Base-by-base conservation (phyloP, 2,329 filamentous ascomycete genomes). In the Penicillium sp. region DNA sequence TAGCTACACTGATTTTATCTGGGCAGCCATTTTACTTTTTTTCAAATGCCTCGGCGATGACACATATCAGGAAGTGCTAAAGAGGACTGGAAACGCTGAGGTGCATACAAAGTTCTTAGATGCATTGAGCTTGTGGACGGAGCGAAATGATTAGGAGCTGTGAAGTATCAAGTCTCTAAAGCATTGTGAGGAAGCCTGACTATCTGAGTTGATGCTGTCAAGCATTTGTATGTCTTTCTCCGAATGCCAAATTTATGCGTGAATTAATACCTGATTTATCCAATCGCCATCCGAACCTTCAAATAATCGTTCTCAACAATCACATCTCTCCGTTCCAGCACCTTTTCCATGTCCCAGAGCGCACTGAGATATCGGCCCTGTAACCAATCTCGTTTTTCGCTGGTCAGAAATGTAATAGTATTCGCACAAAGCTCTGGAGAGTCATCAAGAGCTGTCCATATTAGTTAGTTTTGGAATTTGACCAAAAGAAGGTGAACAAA, bases 1-100 rank as follows among this genome's bases (percentile, higher is more conserved):
- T 3, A 77, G 76, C 38, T 87, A 82, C 66, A 79, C 79, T 3
- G 84, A 86, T 65, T 82, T 89, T 55, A 73, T 83, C 2, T 79
- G 84, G 64, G 78, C 78, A 0, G 75, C 74, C 1, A 72, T 74
- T 33, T 60, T 85, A 57, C 68, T 80, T 4, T 81, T 79, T 56
- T 59, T 74, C 7, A 73, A 69, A 60, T 52, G 67, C 0, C 65
- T 76, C 20, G 69, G 74, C 40, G 66, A 72, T n/a, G 69, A 70
- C 23, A 28, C 73, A 2, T 80, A 73, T 61, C 62, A 74, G 40
- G 68, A 71, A 45, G 59, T 74, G 3, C 52, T 79, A 26, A 66
- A 67, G 28, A 64, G 53, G 38, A 56, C 43, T 52, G 60, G 61
- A 18, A 54, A 61, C 50, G 11, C 46, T 69, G 38, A 59, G 40